phyloP scores from a whole-genome alignment of 1,284 basidiomycete species.

The Moniliophthora roreri region DNA sequence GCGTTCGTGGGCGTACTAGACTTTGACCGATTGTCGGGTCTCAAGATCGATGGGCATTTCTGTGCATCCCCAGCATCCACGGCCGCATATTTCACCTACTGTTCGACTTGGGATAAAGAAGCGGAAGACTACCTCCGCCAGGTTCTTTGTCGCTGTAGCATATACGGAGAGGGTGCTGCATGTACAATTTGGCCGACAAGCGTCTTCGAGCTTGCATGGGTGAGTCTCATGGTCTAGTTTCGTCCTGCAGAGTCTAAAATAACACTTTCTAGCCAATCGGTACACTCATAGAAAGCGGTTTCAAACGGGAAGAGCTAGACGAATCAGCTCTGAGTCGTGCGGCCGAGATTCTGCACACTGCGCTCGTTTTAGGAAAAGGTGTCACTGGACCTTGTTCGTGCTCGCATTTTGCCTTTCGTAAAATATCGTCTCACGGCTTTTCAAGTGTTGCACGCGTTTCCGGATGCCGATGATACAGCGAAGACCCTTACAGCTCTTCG shows the following conservation, averaged over 20 bases:
- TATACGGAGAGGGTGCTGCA: conserved; percentile 3
- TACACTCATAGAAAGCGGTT: conserved; percentile 5
- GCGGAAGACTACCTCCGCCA: conserved; percentile 2
- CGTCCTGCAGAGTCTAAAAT: neutral
- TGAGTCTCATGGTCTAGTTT: neutral
- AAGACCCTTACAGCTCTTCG: conserved; percentile 3
- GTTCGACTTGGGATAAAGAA: conserved; percentile 5
- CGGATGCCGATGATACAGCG: conserved; percentile 8
- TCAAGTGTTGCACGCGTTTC: neutral
- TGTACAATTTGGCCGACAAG: conserved; percentile 6
- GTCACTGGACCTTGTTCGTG: conserved; percentile 2
- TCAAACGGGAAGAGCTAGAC: neutral
- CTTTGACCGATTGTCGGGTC: conserved; percentile 3
- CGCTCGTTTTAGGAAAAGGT: neutral
- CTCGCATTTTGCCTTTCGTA: neutral
- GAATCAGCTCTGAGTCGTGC: neutral
- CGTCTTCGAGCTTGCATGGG: conserved; percentile 4
- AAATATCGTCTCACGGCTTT: neutral
- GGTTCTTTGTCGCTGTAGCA: neutral
- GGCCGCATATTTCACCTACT: conserved; percentile 5
- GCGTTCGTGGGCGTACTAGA: conserved; percentile 2
- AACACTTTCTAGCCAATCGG: neutral
- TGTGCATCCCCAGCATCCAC: conserved; percentile 5
- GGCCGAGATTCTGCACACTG: neutral
- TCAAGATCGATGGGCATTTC: conserved; percentile 5